Percentiles rank a stretch among this genome's conserved stretches.
These are phyloP conservation scores for Nothophoma quercina DNA, from an alignment of 2,329 filamentous ascomycete species.

Conservation along the genomic window DNA sequence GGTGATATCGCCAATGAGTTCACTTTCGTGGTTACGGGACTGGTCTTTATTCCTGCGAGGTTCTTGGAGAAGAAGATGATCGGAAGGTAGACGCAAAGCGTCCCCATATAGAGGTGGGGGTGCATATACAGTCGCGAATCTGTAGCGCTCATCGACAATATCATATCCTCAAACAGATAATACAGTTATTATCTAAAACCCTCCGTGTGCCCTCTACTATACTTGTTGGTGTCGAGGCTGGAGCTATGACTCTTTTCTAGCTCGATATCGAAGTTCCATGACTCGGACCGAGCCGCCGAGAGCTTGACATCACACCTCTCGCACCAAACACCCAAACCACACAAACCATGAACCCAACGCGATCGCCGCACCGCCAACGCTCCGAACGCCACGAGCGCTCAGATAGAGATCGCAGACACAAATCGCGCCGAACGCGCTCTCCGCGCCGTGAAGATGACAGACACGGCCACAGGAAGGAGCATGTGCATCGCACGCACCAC, in stretches of 20 bases:
- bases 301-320: slow-evolving; percentile 11
- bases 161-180: too few species aligned
- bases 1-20: slow-evolving; percentile 42
- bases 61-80: slow-evolving; percentile 38
- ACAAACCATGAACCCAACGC: slow-evolving; percentile 6
- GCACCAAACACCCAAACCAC: slow-evolving; percentile 1
- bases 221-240: too few species aligned
- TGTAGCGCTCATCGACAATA: too few species aligned
- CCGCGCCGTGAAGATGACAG: slow-evolving; percentile 37
- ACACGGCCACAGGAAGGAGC: slow-evolving; percentile 32
- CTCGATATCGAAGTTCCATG: not conserved
- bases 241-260: not conserved
- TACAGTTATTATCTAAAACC: too few species aligned
- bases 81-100: slow-evolving; percentile 27
- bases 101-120: too few species aligned
- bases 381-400: slow-evolving; percentile 7
- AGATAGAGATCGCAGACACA: slow-evolving; percentile 35
- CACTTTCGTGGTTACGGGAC: slow-evolving; percentile 33
- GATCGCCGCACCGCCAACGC: not conserved
- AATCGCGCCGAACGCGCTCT: slow-evolving; percentile 46
- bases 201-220: too few species aligned
- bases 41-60: slow-evolving; percentile 40
- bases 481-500: not conserved
- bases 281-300: not conserved
- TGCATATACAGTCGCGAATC: too few species aligned